Evolutionary conservation across 306 rosid genomes (phyloP).

Genomic region (Benincasa hispida): DNA sequence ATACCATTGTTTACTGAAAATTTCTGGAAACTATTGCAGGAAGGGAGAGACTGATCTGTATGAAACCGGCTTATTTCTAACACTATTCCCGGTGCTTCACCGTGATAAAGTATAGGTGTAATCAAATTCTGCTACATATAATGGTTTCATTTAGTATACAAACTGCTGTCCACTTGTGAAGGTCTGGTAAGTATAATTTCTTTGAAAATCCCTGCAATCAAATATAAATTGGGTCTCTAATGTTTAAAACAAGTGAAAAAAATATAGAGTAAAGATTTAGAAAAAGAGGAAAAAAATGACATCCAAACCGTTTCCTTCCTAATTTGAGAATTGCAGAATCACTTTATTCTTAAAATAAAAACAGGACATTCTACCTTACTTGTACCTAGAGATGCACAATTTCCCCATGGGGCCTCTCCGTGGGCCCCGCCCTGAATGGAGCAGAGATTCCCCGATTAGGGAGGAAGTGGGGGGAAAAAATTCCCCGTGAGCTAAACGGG

Average conservation of each 20-base stretch:
- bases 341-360: neutral
- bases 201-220: neutral
- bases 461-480: too few relatives aligned
- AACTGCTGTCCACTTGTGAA: constrained; percentile 26
- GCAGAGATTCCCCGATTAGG: too few relatives aligned
- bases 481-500: too few relatives aligned
- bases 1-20: neutral
- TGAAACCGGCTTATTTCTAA: constrained; percentile 70
- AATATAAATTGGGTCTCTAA: neutral
- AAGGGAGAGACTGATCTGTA: constrained; percentile 52
- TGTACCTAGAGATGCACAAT: too few relatives aligned
- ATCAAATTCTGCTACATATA: constrained; percentile 15
- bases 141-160: constrained; percentile 19
- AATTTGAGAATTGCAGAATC: neutral
- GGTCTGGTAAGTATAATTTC: constrained; percentile 1
- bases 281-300: neutral
- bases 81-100: constrained; percentile 26
- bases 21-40: constrained; percentile 28
- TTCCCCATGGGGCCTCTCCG: too few relatives aligned
- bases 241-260: neutral
- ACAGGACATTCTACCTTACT: neutral
- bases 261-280: neutral
- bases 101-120: constrained; percentile 22
- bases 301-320: neutral
- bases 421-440: too few relatives aligned